Evolutionary conservation across 805 yeast genomes (phyloP), one percentile per base, ranked within the genome.

Genomic region (Zygoascus bituminiphila): DNA sequence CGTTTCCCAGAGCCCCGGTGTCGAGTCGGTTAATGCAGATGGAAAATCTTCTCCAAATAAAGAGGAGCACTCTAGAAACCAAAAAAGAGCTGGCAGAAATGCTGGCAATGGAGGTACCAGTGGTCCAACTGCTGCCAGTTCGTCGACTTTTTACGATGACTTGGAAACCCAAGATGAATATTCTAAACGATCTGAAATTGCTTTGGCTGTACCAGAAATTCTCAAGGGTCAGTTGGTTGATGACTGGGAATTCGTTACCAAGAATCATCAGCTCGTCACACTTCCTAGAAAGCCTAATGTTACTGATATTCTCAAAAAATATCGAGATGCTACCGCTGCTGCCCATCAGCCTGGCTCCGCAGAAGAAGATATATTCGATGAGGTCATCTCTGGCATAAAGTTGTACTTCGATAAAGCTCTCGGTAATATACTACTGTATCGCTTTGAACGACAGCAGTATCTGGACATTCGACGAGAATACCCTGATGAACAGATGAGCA

Each of bases 241-340:
- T 62, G 98, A 91, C 68, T 91, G 98, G 98, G 96, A 91, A 64
- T 73, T 72, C 55, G 75, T 91, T 29, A 88, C 98, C 0, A 85
- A 84, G 57, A 85, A 88, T 56, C 82, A 82, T 45, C 79, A 81
- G 62, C 64, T 88, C 39, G 76, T 86, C 2, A 66, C 74, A 22
- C 63, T 89, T 38, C 96, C 96, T 0, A 70, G 78, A 14, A 65
- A 64, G 31, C 71, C 71, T 2, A 74, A 77, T 0, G 84, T 84
- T 1, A 67, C 71, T 1, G 69, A 66, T 2, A 75, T 88, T 2
- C 62, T 91, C 7, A 56, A 63, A 9, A 72, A 73, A n/a, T 91
- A 79, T 62, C 62, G 68, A 39, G 59, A 61, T 2, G 38, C 50
- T 4, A 47, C 42, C 12, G 50, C 55, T 4, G 56, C 63, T 12